These are phyloP conservation scores for Euphrasia confusa DNA, from an alignment of 257 asterid genomes.

Conservation along the genomic window DNA sequence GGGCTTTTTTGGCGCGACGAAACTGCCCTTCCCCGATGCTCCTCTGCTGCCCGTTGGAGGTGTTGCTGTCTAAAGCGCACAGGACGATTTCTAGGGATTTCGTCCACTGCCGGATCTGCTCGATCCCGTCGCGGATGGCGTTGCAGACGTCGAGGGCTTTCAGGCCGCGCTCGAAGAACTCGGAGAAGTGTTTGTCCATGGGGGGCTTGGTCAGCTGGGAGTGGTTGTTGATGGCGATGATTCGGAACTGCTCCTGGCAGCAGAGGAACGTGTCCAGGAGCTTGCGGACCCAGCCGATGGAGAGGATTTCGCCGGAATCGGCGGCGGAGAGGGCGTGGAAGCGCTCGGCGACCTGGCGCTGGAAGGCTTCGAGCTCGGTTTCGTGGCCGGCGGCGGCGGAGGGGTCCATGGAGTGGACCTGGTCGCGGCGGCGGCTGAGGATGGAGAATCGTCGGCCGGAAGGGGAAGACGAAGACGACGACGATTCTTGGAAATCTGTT, in stretches of 20 bases:
- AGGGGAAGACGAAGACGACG: conserved; percentile 42
- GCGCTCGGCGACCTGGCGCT: conserved; percentile 50
- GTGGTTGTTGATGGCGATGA: conserved; percentile 44
- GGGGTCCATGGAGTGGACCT: conserved; percentile 74
- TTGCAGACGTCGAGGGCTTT: conserved; percentile 89
- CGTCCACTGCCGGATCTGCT: conserved; percentile 84
- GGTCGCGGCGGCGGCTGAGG: conserved; percentile 64
- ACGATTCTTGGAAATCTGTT: conserved; percentile 46
- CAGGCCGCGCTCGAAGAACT: conserved; percentile 72
- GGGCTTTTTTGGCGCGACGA: conserved; percentile 82
- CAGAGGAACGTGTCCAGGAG: conserved; percentile 60
- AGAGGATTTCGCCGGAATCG: conserved; percentile 45
- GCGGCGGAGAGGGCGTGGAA: conserved; percentile 42
- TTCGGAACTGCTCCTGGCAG: conserved; percentile 77
- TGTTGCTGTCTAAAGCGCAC: conserved; percentile 48
- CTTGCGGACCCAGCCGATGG: conserved; percentile 72
- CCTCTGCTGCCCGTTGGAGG: conserved; percentile 41
- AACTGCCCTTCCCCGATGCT: conserved; percentile 81
- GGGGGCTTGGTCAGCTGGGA: conserved; percentile 42
- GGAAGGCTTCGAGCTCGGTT: conserved; percentile 57
- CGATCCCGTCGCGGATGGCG: conserved; percentile 89
- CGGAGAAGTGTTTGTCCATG: conserved; percentile 56
- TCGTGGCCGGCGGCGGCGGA: conserved; percentile 36
- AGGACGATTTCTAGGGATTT: conserved; percentile 75
- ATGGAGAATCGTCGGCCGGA: conserved; percentile 53